Evolutionary conservation across 2,329 filamentous ascomycete genomes (phyloP).

Genomic region (Colletotrichum incanum): DNA sequence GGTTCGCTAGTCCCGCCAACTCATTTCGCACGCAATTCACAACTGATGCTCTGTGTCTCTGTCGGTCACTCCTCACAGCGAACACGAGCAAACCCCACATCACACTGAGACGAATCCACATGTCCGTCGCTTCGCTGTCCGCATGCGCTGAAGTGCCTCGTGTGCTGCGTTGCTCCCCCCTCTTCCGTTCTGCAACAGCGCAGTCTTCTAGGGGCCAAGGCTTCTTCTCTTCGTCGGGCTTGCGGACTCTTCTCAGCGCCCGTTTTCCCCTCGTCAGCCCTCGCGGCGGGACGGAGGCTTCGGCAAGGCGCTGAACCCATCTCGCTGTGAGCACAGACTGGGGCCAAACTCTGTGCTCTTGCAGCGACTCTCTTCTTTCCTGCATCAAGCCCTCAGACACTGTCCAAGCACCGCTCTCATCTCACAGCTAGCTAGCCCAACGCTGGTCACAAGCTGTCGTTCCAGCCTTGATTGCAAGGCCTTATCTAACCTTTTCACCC

Average conservation of each 20-base stretch:
- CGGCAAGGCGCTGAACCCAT: conserved; percentile 29
- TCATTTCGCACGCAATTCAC: background rate
- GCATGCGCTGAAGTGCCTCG: background rate
- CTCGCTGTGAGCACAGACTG: conserved; percentile 36
- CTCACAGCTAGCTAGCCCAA: background rate
- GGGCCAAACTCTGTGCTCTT: conserved; percentile 43
- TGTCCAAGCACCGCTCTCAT: conserved; percentile 21
- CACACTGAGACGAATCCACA: background rate
- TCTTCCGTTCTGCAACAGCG: background rate
- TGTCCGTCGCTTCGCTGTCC: background rate
- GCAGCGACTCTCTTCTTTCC: conserved; percentile 14
- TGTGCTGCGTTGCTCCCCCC: background rate
- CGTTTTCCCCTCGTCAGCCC: background rate
- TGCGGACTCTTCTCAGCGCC: conserved; percentile 33
- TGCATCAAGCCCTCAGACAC: conserved; percentile 20
- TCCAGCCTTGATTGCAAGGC: background rate
- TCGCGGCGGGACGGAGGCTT: conserved; percentile 3
- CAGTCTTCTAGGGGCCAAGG: background rate
- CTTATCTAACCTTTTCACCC: background rate
- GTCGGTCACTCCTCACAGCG: too few species aligned
- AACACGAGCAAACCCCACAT: too few species aligned
- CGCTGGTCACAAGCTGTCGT: background rate
- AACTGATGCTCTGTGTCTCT: background rate
- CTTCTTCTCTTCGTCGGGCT: conserved; percentile 25
- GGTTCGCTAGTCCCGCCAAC: background rate